Evolutionary conservation across 805 yeast species (phyloP), one percentile per base, ranked within the genome.

Genomic region (Pichia ethanolica): DNA sequence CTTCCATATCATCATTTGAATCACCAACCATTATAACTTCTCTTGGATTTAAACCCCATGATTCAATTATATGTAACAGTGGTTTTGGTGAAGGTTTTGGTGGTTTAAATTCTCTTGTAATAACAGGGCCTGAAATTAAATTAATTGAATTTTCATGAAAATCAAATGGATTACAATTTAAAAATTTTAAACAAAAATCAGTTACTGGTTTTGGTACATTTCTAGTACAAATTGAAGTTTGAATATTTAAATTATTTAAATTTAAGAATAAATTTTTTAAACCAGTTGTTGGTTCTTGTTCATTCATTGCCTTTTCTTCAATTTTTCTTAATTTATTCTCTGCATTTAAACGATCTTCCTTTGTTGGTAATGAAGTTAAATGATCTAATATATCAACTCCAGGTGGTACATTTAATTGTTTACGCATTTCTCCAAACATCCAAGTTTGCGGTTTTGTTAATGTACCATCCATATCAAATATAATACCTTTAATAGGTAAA

Each of bases 401-500:
- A 55, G 39, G 68, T 67, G 48, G 67, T 68, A 33, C 56, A 40
- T 12, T 59, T 27, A 83, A 65, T 0, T 81, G 81, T 25, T 71
- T 68, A 49, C 88, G 70, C 88, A 83, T 82, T 43, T 78, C 79
- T 11, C 56, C 53, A 50, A 68, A 68, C 71, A 68, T 68, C 57
- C 63, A 59, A 1, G 70, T 63, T 51, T 82, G 88, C 1, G 89
- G 88, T 12, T 76, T 66, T 54, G 86, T 80, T 48, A 85, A 60
- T 0, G 91, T 85, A 5, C 90, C 90, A 60, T 85, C 91, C 91
- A 85, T 84, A 58, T 85, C 91, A 59, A 85, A 85, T 1, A 85
- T 70, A 7, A 85, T 60, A 0, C 87, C 87, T 41, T 67, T 45
- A n/a, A 53, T 28, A 13, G 42, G 20, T 20, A 20, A 20, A 20